These are phyloP conservation scores for Stephania japonica DNA, from an alignment of 164 flowering plant species.

Conservation along the genomic window DNA sequence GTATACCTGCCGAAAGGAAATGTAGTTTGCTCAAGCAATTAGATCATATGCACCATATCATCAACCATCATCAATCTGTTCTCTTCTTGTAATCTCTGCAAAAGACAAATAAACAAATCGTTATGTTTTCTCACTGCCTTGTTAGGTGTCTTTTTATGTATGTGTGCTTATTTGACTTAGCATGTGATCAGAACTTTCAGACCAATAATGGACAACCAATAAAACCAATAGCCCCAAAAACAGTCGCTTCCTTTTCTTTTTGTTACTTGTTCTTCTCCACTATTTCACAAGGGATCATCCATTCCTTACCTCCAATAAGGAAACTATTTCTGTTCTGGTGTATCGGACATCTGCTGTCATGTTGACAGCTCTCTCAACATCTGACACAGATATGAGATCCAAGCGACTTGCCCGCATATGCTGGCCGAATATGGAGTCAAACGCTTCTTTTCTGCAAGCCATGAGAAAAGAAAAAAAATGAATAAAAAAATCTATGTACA, in stretches of 20 bases:
- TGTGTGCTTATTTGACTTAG: background rate
- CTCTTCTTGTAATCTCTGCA: slow-evolving; percentile 65
- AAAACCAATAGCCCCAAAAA: background rate
- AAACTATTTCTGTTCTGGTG: slow-evolving; percentile 51
- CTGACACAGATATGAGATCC: slow-evolving; percentile 58
- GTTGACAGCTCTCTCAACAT: slow-evolving; percentile 68
- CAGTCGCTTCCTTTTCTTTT: background rate
- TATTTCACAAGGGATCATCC: background rate
- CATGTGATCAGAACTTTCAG: background rate
- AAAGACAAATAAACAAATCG: background rate
- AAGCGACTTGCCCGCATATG: slow-evolving; percentile 71
- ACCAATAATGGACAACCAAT: background rate
- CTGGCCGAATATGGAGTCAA: slow-evolving; percentile 56
- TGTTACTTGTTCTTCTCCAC: background rate
- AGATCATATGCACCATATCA: slow-evolving; percentile 60
- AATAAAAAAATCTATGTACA: background rate
- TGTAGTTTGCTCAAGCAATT: slow-evolving; percentile 7
- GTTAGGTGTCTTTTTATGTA: background rate
- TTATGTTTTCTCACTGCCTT: background rate
- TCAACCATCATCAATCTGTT: slow-evolving; percentile 66
- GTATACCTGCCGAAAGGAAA: slow-evolving; percentile 5
- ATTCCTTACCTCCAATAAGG: slow-evolving; percentile 57
- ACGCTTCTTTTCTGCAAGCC: slow-evolving; percentile 65
- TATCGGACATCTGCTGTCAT: slow-evolving; percentile 39
- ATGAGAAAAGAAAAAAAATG: background rate